These are phyloP conservation scores for Ceratocystis smalleyi DNA, from an alignment of 2,329 filamentous ascomycete genomes.

Conservation along the genomic window DNA sequence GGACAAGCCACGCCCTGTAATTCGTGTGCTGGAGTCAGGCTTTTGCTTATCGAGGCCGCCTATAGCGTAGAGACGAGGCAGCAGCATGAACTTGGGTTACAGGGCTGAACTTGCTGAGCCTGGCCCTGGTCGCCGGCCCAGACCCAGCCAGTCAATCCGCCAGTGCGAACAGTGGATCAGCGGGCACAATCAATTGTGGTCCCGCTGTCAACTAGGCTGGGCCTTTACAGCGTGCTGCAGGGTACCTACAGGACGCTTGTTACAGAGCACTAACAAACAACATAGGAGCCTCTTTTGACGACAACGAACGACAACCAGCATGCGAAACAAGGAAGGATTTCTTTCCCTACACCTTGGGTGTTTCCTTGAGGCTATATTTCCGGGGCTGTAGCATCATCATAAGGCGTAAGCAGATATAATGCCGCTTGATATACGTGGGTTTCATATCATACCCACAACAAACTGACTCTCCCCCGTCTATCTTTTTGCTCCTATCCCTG, in stretches of 20 bases:
- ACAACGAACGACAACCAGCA: background rate
- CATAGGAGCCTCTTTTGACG: background rate
- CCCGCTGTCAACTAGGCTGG: conserved; percentile 10
- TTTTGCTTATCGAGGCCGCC: background rate
- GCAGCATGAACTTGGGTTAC: background rate
- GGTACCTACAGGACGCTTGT: background rate
- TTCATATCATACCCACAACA: background rate
- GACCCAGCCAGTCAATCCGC: background rate
- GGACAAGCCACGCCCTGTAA: background rate
- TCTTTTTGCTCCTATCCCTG: background rate
- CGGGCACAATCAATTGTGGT: conserved; percentile 12
- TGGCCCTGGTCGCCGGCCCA: background rate
- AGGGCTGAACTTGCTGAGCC: background rate
- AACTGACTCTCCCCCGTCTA: no score
- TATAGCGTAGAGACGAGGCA: background rate
- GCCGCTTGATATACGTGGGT: background rate
- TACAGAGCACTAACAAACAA: background rate
- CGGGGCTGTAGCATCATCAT: background rate
- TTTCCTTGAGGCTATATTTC: background rate
- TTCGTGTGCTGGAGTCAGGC: no score
- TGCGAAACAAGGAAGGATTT: background rate
- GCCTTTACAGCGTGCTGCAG: background rate
- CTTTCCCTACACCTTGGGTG: background rate
- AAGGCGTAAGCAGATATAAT: background rate
- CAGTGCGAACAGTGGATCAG: background rate